Conservation (phyloP, 2,329 filamentous ascomycete genomes). For the Penicillium frequentans region DNA sequence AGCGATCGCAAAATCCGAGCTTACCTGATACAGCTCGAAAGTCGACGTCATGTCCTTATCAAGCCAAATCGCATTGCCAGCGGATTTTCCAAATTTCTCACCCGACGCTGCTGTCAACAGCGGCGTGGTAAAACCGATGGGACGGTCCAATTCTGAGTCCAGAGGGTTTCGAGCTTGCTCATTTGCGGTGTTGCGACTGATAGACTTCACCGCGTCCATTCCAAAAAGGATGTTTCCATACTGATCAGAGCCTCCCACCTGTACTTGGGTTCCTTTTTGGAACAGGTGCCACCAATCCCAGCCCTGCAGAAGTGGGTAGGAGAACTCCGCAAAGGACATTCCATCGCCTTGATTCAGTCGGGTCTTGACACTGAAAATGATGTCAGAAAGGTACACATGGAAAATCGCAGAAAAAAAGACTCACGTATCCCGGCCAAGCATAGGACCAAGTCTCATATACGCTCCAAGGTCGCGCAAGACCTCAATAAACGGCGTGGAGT, state of each 20-base stretch:
- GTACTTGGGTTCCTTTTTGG: conserved; percentile 69
- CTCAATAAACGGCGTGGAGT: conserved; percentile 69
- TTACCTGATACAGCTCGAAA: conserved; percentile 79
- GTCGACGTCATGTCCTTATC: conserved; percentile 75
- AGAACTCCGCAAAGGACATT: conserved; percentile 92
- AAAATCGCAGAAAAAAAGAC: conserved; percentile 37
- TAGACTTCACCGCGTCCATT: conserved; percentile 77
- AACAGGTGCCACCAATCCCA: conserved; percentile 97
- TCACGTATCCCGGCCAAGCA: conserved; percentile 86
- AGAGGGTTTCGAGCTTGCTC: conserved; percentile 41
- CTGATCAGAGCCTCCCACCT: conserved; percentile 94
- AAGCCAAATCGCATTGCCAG: conserved; percentile 92
- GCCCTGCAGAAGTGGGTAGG: conserved; percentile 88
- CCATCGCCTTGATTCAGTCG: conserved; percentile 84
- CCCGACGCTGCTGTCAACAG: conserved; percentile 82
- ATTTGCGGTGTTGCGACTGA: conserved; percentile 52
- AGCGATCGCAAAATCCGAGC: conserved; percentile 8
- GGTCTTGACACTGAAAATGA: conserved; percentile 66
- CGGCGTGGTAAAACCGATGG: conserved; percentile 87
- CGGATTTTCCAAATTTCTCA: conserved; percentile 91
- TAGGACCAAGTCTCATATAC: conserved; percentile 74
- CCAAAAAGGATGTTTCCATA: conserved; percentile 94
- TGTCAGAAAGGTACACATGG: conserved; percentile 1
- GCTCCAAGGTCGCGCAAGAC: conserved; percentile 73
- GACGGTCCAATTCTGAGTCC: conserved; percentile 45